Evolutionary conservation across 2,329 filamentous ascomycete genomes (phyloP).

Genomic region (Aspergillus vadensis): DNA sequence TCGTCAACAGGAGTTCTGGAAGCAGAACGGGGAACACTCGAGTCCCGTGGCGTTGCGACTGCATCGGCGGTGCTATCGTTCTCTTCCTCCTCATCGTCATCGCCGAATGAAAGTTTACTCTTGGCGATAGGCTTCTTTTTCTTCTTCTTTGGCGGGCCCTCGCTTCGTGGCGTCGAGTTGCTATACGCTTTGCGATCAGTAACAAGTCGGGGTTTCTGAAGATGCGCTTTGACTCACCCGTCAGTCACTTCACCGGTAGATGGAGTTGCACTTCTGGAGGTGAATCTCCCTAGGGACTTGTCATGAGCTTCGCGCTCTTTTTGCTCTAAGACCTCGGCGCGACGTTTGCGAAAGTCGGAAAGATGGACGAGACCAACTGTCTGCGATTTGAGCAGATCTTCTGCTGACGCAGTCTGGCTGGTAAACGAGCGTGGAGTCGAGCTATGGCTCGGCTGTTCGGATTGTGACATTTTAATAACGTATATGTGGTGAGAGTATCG

Average conservation of each 20-base stretch:
- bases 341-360: slow-evolving; percentile 92
- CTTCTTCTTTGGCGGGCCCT: slow-evolving; percentile 52
- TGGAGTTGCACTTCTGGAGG: slow-evolving; percentile 56
- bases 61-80: slow-evolving; percentile 43
- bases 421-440: slow-evolving; percentile 63
- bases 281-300: slow-evolving; percentile 51
- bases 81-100: slow-evolving; percentile 66
- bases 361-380: slow-evolving; percentile 90
- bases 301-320: slow-evolving; percentile 81
- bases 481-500: background rate
- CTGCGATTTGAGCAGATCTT: slow-evolving; percentile 79
- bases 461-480: slow-evolving; percentile 24
- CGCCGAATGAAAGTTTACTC: slow-evolving; percentile 62
- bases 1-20: slow-evolving; percentile 40
- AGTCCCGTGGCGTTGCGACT: slow-evolving; percentile 39
- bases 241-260: slow-evolving; percentile 51
- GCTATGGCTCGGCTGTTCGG: slow-evolving; percentile 43
- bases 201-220: slow-evolving; percentile 14
- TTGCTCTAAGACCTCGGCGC: slow-evolving; percentile 89
- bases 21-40: slow-evolving; percentile 42
- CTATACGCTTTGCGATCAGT: slow-evolving; percentile 62
- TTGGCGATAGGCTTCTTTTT: slow-evolving; percentile 63
- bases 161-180: slow-evolving; percentile 51
- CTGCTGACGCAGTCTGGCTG: slow-evolving; percentile 72
- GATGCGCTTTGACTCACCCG: slow-evolving; percentile 54